A percentile compares a stretch with the other conserved stretches of the same genome.
Evolutionary conservation across 805 yeast species (phyloP).

Genomic region (Candida michaelii): DNA sequence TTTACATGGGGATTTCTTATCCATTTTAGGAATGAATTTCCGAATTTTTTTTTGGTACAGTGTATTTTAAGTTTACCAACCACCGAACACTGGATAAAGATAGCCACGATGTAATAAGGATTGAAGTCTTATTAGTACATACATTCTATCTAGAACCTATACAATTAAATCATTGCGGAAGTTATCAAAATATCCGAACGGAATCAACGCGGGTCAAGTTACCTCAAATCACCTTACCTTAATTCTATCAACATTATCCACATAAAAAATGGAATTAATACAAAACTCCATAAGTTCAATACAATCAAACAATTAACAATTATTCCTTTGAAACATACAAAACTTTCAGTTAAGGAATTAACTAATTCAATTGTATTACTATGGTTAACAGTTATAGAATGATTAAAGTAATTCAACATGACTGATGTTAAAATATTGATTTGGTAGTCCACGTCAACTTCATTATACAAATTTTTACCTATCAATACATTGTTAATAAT

Average conservation of each 20-base stretch:
- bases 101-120: too few relatives aligned
- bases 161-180: too few relatives aligned
- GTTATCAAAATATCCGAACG: background rate
- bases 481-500: conserved; percentile 1
- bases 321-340: conserved; percentile 10
- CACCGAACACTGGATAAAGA: too few relatives aligned
- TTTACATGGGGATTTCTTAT: too few relatives aligned
- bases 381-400: conserved; percentile 11
- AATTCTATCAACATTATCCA: conserved; percentile 22
- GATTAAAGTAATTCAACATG: conserved; percentile 17
- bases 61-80: too few relatives aligned
- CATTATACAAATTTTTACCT: conserved; percentile 1
- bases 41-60: too few relatives aligned
- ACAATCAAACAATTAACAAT: conserved; percentile 21
- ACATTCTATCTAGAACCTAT: too few relatives aligned
- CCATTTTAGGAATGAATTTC: too few relatives aligned
- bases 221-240: conserved; percentile 9
- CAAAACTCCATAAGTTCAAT: conserved; percentile 19
- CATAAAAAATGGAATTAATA: conserved; percentile 21
- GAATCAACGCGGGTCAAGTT: background rate
- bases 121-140: too few relatives aligned
- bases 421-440: conserved; percentile 20
- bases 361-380: background rate
- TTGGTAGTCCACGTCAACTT: conserved; percentile 4
- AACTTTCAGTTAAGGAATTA: conserved; percentile 5